Percentiles rank a stretch among this genome's conserved stretches.
Evolutionary conservation across 1,284 basidiomycete species (phyloP).

Genomic region (Ceratobasidium papillatum): DNA sequence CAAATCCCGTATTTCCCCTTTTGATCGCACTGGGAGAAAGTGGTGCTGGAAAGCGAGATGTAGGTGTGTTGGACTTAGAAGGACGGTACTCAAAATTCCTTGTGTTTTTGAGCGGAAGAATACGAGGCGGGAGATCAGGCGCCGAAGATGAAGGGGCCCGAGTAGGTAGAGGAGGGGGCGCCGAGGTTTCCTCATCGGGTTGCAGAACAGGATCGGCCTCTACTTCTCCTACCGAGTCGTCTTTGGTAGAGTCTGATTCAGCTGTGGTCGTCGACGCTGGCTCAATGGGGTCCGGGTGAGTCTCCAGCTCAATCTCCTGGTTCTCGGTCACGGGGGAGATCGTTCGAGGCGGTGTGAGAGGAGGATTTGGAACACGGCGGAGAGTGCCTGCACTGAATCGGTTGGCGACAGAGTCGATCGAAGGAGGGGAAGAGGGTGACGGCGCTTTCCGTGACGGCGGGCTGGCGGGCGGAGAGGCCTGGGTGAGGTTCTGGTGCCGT

Average conservation of each 20-base stretch:
- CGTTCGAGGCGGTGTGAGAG: conserved; percentile 41
- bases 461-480: conserved; percentile 56
- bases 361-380: conserved; percentile 41
- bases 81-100: conserved; percentile 27
- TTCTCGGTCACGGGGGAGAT: conserved; percentile 37
- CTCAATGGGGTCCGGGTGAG: conserved; percentile 19
- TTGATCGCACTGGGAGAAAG: conserved; percentile 36
- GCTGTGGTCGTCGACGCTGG: background rate
- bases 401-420: conserved; percentile 36
- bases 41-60: conserved; percentile 34
- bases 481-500: conserved; percentile 66
- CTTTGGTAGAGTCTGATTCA: background rate
- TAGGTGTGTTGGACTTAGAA: background rate
- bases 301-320: conserved; percentile 19
- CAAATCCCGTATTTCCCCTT: conserved; percentile 27
- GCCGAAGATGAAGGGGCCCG: conserved; percentile 6
- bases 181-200: background rate
- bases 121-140: conserved; percentile 16
- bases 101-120: conserved; percentile 20
- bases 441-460: conserved; percentile 53
- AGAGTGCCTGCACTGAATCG: conserved; percentile 41
- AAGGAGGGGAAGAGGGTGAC: conserved; percentile 43
- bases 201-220: background rate
- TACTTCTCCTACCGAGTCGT: background rate
- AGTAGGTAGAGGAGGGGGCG: background rate